Base-by-base conservation (phyloP, 768 basidiomycete genomes). In the Pulveroboletus ravenelii region DNA sequence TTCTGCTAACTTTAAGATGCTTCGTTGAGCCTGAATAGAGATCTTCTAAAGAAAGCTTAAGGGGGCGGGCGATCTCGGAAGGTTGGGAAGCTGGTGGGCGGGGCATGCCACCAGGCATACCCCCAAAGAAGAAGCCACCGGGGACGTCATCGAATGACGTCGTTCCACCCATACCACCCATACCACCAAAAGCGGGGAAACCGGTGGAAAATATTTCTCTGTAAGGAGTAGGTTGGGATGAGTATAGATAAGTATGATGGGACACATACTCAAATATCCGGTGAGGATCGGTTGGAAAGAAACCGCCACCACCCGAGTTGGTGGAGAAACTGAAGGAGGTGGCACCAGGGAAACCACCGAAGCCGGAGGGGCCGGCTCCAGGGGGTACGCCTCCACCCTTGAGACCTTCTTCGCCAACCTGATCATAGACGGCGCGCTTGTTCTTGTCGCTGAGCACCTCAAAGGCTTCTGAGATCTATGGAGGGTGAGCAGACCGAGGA, bases 381-480 rank as follows among this genome's bases (percentile, higher is more conserved):
- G 78, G 79, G 51, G 83, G 79, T 29, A 72, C 60, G 1, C 74
- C 80, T 32, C 79, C 79, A 7, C 80, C 80, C 66, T 97, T 97
- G 58, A 97, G 78, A 2, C 95, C 94, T 50, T 96, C 94, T 66
- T 96, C 93, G 32, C 95, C 95, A 48, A 93, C 85, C 58, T 96
- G 91, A 68, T 96, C 94, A 57, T 93, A 97, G 7, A 92, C 64
- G 0, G 87, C 71, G 20, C 90, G 85, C 62, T 92, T 93, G 64
- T 91, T 76, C 67, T 82, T 81, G 70, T 96, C 93, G 45, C 79
- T 89, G 49, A 98, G 82, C 27, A 95, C 93, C 65, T 98, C 95
- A 61, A 95, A 98, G 0, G 93, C 94, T 73, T 97, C 95, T 30
- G 89, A 89, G 41, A 97, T 80, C 87, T 95, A 44, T 15, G 27